Evolutionary conservation across 2,329 filamentous ascomycete species (phyloP).

Genomic region (Nigrograna mackinnonii): DNA sequence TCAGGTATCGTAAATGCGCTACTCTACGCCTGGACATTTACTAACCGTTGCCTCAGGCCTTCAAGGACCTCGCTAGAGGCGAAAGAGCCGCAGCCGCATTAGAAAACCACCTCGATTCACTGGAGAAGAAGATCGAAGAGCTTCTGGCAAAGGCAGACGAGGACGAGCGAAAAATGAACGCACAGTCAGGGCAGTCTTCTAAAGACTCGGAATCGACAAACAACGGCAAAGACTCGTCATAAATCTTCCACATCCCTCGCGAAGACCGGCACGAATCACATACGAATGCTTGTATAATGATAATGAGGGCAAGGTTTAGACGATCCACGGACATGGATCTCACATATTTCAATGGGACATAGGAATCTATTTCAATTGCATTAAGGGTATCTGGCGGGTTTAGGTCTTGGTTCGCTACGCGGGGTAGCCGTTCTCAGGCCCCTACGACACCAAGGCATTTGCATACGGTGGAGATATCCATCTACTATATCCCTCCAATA

Average conservation of each 20-base stretch:
- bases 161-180: conserved; percentile 35
- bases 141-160: conserved; percentile 54
- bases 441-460: no score
- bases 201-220: conserved; percentile 11
- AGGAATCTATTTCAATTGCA: no score
- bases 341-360: no score
- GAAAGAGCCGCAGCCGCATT: conserved; percentile 59
- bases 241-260: no score
- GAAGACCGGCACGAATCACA: conserved; percentile 3
- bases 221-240: conserved; percentile 17
- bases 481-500: conserved; percentile 32
- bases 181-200: conserved; percentile 16
- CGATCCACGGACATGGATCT: no score
- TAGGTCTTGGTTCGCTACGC: no score
- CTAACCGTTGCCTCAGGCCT: conserved; percentile 45
- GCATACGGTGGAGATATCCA: neutral
- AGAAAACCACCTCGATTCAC: conserved; percentile 56
- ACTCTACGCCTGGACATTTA: neutral
- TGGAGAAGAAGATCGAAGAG: conserved; percentile 60
- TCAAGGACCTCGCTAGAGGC: conserved; percentile 56
- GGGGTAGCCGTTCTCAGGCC: no score
- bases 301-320: no score
- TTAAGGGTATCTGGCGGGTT: no score
- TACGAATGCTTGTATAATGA: no score
- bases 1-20: no score